Conservation (phyloP, 78 protist species). For the Dictyostelium intermedium region DNA sequence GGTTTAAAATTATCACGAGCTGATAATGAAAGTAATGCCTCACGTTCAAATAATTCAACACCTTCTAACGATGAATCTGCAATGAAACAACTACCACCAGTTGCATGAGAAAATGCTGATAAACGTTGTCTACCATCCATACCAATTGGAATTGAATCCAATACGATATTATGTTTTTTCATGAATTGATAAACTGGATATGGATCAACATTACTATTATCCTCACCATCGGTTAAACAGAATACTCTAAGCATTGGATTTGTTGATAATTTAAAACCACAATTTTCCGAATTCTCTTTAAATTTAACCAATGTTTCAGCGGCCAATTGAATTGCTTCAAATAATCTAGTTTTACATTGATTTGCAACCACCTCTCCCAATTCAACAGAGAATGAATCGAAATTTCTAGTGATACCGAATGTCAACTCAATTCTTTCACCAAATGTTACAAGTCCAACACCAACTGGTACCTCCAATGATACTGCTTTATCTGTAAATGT, state of each 20-base stretch:
- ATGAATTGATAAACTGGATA: slow-evolving; percentile 14
- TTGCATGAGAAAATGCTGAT: slow-evolving; percentile 18
- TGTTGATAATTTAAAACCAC: background rate
- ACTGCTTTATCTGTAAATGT: slow-evolving; percentile 56
- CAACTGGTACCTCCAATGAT: background rate
- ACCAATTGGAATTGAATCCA: slow-evolving; percentile 73
- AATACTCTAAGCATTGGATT: slow-evolving; percentile 10
- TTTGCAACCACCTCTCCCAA: slow-evolving; percentile 47
- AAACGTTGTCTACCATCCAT: background rate
- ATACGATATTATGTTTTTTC: background rate
- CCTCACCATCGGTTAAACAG: slow-evolving; percentile 61
- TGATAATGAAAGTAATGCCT: slow-evolving; percentile 5
- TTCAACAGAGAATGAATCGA: slow-evolving; percentile 46
- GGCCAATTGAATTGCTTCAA: slow-evolving; percentile 43
- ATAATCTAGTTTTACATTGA: slow-evolving; percentile 26
- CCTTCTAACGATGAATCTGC: slow-evolving; percentile 13
- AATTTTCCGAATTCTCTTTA: background rate
- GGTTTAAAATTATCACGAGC: slow-evolving; percentile 23
- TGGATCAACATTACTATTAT: slow-evolving; percentile 19
- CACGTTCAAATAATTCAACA: slow-evolving; percentile 59
- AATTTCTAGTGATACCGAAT: slow-evolving; percentile 28
- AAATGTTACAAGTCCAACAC: slow-evolving; percentile 52
- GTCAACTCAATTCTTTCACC: slow-evolving; percentile 17
- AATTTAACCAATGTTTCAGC: slow-evolving; percentile 23
- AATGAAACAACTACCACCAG: slow-evolving; percentile 66